phyloP scores from a whole-genome alignment of 2,329 filamentous ascomycete genomes.

The Calonectria pseudoreteaudii region DNA sequence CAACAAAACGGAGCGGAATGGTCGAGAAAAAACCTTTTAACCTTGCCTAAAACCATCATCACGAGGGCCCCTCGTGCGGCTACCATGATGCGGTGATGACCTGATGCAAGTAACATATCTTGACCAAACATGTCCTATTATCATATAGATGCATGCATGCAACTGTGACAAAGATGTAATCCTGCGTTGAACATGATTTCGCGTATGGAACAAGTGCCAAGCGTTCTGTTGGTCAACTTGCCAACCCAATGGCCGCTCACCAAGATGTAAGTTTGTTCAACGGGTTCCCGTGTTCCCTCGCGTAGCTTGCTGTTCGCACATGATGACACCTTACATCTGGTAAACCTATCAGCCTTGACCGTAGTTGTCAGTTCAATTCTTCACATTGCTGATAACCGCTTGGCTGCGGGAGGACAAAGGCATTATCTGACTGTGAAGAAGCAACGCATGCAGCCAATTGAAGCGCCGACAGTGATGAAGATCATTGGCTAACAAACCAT shows the following conservation, averaged over 20 bases:
- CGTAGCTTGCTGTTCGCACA: conserved; percentile 14
- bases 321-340: conserved; percentile 57
- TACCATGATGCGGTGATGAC: conserved; percentile 77
- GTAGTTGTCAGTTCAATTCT: conserved; percentile 41
- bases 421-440: conserved; percentile 39
- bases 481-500: conserved; percentile 28
- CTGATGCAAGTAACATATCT: conserved; percentile 71
- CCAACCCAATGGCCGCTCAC: not conserved
- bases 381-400: conserved; percentile 38
- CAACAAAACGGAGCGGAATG: conserved; percentile 61
- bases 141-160: not conserved
- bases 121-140: not conserved
- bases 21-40: conserved; percentile 68
- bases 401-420: conserved; percentile 41
- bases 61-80: conserved; percentile 74
- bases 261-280: conserved; percentile 34
- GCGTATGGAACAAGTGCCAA: not conserved
- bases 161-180: conserved; percentile 14
- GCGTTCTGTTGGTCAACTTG: too few relatives aligned
- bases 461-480: not conserved
- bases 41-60: conserved; percentile 77
- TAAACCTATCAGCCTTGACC: conserved; percentile 52
- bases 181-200: not conserved
- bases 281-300: not conserved
- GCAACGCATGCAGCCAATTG: not conserved